Evolutionary conservation across 148 eudicot species (phyloP).

Genomic region (Polygonum maritimum): DNA sequence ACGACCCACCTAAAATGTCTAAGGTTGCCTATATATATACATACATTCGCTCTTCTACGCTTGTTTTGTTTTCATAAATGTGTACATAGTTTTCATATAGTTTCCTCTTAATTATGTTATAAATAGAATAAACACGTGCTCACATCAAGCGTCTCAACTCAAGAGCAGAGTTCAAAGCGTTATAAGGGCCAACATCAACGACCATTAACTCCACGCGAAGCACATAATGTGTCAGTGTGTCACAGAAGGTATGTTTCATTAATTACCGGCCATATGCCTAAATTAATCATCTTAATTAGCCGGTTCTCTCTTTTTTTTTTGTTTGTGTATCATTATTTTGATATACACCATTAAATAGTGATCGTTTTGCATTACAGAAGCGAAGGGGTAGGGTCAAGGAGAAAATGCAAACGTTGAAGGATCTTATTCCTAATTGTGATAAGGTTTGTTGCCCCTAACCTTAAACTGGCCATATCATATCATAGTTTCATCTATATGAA

Average conservation of each 20-base stretch:
- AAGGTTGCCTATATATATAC: too few relatives aligned
- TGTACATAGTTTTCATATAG: too few relatives aligned
- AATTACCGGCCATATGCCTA: too few relatives aligned
- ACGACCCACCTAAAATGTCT: too few relatives aligned
- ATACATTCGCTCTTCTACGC: too few relatives aligned
- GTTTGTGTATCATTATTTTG: too few relatives aligned
- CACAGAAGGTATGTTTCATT: background rate
- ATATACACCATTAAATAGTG: too few relatives aligned
- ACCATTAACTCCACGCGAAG: background rate
- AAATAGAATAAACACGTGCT: background rate
- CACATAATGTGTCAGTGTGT: background rate
- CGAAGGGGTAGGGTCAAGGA: slow-evolving; percentile 15
- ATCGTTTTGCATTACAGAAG: slow-evolving; percentile 8
- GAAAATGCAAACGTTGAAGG: slow-evolving; percentile 15
- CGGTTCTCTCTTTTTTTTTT: too few relatives aligned
- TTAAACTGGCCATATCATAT: background rate
- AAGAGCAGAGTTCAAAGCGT: background rate
- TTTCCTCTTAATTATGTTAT: too few relatives aligned
- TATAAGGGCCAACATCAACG: background rate
- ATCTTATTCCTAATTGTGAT: slow-evolving; percentile 20
- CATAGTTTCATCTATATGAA: background rate
- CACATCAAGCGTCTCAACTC: background rate
- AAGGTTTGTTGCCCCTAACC: slow-evolving; percentile 10
- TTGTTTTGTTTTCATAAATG: too few relatives aligned
- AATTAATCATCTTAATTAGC: too few relatives aligned